Percentiles rank a stretch among this genome's conserved stretches.
phyloP scores from a whole-genome alignment of 768 basidiomycete species.

The Termitomyces sp. region DNA sequence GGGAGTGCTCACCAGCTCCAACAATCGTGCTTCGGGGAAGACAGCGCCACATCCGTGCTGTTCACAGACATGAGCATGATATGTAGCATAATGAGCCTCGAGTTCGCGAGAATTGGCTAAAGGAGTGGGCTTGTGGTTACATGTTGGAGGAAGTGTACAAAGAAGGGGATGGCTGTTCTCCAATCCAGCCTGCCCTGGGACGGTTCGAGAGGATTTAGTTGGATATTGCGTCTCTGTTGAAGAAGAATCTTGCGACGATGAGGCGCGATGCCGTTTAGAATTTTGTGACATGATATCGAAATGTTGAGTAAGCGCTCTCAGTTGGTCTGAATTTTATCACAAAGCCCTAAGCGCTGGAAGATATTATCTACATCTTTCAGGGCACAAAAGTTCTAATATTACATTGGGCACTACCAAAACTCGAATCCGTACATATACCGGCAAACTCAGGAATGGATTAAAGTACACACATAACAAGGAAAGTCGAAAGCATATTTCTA shows the following conservation, averaged over 20 bases:
- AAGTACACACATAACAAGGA: conserved; percentile 8
- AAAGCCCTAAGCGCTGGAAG: not conserved
- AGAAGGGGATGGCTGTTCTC: conserved; percentile 36
- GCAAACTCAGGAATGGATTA: not conserved
- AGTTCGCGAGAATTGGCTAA: conserved; percentile 63
- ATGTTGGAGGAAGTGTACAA: conserved; percentile 82
- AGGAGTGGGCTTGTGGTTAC: conserved; percentile 60
- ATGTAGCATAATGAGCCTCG: conserved; percentile 78
- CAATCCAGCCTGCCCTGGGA: conserved; percentile 11
- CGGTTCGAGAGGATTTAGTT: conserved; percentile 24
- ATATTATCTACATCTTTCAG: not conserved
- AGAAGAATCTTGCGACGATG: conserved; percentile 30
- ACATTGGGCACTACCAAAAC: conserved; percentile 10
- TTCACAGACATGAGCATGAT: conserved; percentile 81
- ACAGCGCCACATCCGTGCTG: conserved; percentile 65
- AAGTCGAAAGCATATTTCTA: conserved; percentile 3
- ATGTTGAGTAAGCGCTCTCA: not conserved
- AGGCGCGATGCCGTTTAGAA: conserved; percentile 30
- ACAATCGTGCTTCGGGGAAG: conserved; percentile 75
- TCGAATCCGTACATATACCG: conserved; percentile 5
- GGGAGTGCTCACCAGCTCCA: conserved; percentile 64
- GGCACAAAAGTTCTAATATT: conserved; percentile 1
- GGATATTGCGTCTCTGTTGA: conserved; percentile 20
- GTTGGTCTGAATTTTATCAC: not conserved
- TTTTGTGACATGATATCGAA: conserved; percentile 16